Conservation (phyloP, 129 eudicot genomes). For the Mikania micrantha region DNA sequence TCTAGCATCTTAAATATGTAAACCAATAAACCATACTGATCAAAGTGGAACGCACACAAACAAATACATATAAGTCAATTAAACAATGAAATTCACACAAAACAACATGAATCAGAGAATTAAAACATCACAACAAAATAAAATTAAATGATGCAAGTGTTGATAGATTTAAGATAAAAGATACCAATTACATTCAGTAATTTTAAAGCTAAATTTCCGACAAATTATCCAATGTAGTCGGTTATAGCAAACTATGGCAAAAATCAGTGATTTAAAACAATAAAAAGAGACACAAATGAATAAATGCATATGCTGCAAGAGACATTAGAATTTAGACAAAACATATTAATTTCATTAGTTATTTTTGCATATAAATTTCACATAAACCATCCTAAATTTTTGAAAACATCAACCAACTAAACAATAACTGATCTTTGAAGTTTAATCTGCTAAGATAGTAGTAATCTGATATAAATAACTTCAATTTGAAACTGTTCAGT, state of each 20-base stretch:
- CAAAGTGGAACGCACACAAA: neutral
- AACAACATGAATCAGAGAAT: neutral
- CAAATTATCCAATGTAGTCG: neutral
- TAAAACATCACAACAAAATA: neutral
- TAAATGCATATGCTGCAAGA: neutral
- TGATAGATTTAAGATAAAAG: neutral
- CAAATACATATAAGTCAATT: too few species aligned
- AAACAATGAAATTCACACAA: neutral
- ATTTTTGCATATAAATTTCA: neutral
- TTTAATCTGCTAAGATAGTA: constrained; percentile 17
- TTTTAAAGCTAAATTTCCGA: neutral
- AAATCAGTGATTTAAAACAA: neutral
- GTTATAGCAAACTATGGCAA: neutral
- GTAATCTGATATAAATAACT: neutral
- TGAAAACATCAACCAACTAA: constrained; percentile 1
- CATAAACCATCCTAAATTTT: neutral
- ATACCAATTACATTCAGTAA: neutral
- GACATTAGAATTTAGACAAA: neutral
- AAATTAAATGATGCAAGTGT: neutral
- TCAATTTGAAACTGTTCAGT: constrained; percentile 4
- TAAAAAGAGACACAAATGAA: neutral
- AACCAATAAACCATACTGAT: neutral
- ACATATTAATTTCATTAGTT: neutral
- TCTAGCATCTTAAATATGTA: constrained; percentile 5
- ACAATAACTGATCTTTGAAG: neutral